phyloP scores from a whole-genome alignment of 306 rosid genomes.

The Castanospermum australe region DNA sequence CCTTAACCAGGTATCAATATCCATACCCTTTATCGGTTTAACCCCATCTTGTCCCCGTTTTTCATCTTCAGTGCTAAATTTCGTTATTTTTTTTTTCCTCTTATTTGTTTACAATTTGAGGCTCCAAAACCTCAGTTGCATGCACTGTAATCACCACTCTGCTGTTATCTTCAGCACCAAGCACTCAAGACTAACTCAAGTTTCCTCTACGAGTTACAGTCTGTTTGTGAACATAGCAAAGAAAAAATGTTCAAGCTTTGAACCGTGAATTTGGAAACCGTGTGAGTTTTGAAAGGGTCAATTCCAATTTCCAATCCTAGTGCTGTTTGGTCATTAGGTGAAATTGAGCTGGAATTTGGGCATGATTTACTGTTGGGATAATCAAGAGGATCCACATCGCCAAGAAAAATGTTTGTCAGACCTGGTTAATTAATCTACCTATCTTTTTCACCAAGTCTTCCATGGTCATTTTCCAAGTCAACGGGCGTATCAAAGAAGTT shows the following conservation, averaged over 20 bases:
- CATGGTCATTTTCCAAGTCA: slow-evolving; percentile 7
- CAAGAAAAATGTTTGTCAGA: neutral
- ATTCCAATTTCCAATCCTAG: neutral
- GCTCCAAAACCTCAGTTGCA: neutral
- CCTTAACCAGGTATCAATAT: too few species aligned
- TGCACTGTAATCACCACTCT: neutral
- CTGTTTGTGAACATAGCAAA: neutral
- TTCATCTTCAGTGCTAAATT: neutral
- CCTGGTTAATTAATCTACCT: neutral
- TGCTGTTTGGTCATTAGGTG: neutral
- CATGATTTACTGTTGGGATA: neutral
- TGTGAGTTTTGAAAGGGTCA: neutral
- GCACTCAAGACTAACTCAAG: neutral
- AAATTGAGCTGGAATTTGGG: neutral
- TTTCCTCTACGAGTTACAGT: neutral
- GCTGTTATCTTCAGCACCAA: neutral
- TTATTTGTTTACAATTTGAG: neutral
- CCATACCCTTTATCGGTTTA: neutral
- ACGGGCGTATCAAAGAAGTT: slow-evolving; percentile 13
- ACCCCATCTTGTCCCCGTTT: neutral
- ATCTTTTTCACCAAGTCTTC: neutral
- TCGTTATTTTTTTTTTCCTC: neutral
- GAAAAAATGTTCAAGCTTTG: neutral
- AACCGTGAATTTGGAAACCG: neutral
- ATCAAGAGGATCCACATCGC: neutral